Conservation (phyloP, 306 rosid genomes). For the Medicago ruthenica region DNA sequence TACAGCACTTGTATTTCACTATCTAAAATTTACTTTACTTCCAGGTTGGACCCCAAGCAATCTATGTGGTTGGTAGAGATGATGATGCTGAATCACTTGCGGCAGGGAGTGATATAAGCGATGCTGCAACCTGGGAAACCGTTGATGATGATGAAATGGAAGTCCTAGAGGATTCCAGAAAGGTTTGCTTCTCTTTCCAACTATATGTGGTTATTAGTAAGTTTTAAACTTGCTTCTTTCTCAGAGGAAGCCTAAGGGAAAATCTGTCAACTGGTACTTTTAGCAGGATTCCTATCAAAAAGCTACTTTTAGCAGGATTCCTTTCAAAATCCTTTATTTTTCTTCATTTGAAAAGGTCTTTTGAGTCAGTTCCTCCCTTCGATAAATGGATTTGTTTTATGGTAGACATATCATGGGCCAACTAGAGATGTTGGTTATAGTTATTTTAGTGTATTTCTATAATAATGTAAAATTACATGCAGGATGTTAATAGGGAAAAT, state of each 20-base stretch:
- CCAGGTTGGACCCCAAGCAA: slow-evolving; percentile 99
- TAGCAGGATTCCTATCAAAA: slow-evolving; percentile 9
- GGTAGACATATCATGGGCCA: slow-evolving; percentile 29
- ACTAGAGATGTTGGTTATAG: slow-evolving; percentile 41
- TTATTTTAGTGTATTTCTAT: slow-evolving; percentile 29
- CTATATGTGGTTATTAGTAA: slow-evolving; percentile 34
- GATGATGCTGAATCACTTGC: slow-evolving; percentile 92
- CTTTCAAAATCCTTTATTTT: slow-evolving; percentile 14
- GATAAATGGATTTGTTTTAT: slow-evolving; percentile 25
- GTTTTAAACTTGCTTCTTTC: slow-evolving; percentile 33
- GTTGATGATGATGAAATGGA: slow-evolving; percentile 82
- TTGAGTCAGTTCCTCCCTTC: slow-evolving; percentile 34
- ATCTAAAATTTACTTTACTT: slow-evolving; percentile 40
- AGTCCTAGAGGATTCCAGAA: slow-evolving; percentile 58
- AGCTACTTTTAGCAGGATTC: slow-evolving; percentile 13
- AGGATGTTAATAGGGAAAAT: slow-evolving; percentile 71
- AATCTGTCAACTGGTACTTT: slow-evolving; percentile 26
- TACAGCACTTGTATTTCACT: slow-evolving; percentile 39
- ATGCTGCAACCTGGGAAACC: slow-evolving; percentile 99
- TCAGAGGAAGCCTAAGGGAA: slow-evolving; percentile 37
- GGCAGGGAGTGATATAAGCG: slow-evolving; percentile 90
- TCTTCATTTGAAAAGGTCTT: slow-evolving; percentile 37
- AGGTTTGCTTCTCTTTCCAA: slow-evolving; percentile 64
- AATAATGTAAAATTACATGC: slow-evolving; percentile 45
- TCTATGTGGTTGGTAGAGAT: slow-evolving; percentile 97